Percentiles rank a stretch among this genome's conserved stretches.
phyloP scores from a whole-genome alignment of 345 rosid species.

The Syzygium jambos region DNA sequence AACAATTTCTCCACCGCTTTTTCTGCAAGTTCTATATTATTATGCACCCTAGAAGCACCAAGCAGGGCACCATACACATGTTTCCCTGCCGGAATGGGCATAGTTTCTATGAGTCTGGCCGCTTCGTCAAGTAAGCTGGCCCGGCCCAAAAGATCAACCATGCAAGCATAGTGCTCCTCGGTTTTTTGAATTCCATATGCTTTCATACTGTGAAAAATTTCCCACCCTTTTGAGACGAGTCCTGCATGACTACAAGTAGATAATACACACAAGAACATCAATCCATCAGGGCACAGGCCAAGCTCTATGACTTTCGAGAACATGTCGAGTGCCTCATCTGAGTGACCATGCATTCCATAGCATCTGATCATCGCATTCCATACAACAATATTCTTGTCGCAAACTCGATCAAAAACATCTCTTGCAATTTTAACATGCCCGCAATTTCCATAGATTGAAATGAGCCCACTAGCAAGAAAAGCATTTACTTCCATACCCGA shows the following conservation, averaged over 20 bases:
- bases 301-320: not conserved
- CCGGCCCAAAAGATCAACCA: conserved; percentile 4
- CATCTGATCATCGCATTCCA: conserved; percentile 2
- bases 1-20: conserved; percentile 1
- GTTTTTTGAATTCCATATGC: not conserved
- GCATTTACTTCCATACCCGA: not conserved
- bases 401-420: not conserved
- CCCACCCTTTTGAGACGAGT: not conserved
- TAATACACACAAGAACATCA: not conserved
- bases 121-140: not conserved
- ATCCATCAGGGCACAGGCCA: conserved; percentile 1
- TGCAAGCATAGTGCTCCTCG: conserved; percentile 5
- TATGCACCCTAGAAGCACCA: conserved; percentile 4
- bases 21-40: not conserved
- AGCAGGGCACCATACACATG: conserved; percentile 4
- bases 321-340: not conserved
- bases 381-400: not conserved
- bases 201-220: not conserved
- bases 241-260: conserved; percentile 6
- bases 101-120: not conserved
- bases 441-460: conserved; percentile 3
- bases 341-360: conserved; percentile 1
- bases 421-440: conserved; percentile 1
- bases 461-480: conserved; percentile 1
- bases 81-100: conserved; percentile 1